Evolutionary conservation across 2,329 filamentous ascomycete species (phyloP), one percentile per base, ranked within the genome.

Genomic region (Stylonectria norvegica): DNA sequence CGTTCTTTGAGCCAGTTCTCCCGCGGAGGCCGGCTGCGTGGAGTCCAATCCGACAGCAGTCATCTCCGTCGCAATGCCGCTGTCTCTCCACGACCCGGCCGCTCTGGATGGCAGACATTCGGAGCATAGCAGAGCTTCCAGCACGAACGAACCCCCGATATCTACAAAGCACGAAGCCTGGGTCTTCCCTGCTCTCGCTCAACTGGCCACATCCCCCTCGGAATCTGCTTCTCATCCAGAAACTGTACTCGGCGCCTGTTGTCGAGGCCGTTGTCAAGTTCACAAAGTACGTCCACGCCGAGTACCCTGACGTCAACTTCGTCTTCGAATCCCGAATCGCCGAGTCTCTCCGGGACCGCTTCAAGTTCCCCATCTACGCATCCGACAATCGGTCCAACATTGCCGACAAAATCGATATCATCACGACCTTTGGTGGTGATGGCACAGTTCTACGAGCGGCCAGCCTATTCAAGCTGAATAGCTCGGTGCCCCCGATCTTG

Each of bases 341-440:
- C 3, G 62, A 75, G 5, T 75, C 83, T 44, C 70, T 96, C 20
- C 86, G 94, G 61, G 71, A 79, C 4, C 69, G 71, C 2, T 71
- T 97, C 5, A 65, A 79, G 4, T 89, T 89, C 49, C 86, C 89
- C 5, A 75, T 94, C 28, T 90, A 88, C 59, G 73, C 76, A 22
- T 66, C 66, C 38, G 72, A 67, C 38, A 66, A 68, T 27, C 62
- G 73, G 2, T 54, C 70, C 20, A 72, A 70, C 16, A 79, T 93
- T 39, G 80, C 88, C 28, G 72, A 81, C 42, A 95, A 93, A 67
- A 84, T 94, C 43, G 93, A 98, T 58, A 73, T 96, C 43, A 84
- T 91, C 16, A 83, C 88, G 30, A 97, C 93, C 0, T 80, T 98
- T 35, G 93, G 93, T 38, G 93, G 93, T 29, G 93, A 98, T 12